Conservation (phyloP, 768 basidiomycete species). For the Sarcodon aspratus region DNA sequence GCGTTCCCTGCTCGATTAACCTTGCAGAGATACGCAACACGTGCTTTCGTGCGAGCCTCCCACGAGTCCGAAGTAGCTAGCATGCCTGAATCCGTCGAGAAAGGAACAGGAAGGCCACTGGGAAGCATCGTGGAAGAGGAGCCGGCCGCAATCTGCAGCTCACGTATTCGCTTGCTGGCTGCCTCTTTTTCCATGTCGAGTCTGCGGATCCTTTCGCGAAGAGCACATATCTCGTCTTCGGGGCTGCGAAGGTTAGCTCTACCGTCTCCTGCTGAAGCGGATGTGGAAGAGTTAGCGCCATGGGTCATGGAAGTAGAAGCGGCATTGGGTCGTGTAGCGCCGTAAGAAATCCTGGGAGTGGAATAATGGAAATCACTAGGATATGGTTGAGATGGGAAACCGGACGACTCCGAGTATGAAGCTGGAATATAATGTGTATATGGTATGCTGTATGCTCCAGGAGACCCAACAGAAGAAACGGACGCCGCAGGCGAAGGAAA, state of each 20-base stretch:
- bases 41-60: conserved; percentile 65
- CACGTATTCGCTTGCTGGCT: conserved; percentile 32
- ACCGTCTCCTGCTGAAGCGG: conserved; percentile 9
- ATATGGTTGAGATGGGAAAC: conserved; percentile 4
- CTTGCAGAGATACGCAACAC: conserved; percentile 62
- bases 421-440: not conserved
- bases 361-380: conserved; percentile 8
- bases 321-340: conserved; percentile 15
- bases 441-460: not conserved
- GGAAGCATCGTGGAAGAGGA: conserved; percentile 8
- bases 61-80: conserved; percentile 47
- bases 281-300: conserved; percentile 8
- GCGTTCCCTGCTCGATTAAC: conserved; percentile 83
- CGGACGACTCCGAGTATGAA: conserved; percentile 9
- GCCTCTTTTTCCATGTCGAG: conserved; percentile 51
- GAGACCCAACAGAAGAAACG: conserved; percentile 4
- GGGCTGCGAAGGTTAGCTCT: conserved; percentile 8
- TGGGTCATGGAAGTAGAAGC: conserved; percentile 16
- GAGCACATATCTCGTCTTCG: conserved; percentile 41
- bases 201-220: conserved; percentile 49
- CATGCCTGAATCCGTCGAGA: conserved; percentile 25
- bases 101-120: conserved; percentile 17
- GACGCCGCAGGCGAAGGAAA: conserved; percentile 6
- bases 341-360: conserved; percentile 9
- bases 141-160: conserved; percentile 20